Percentiles rank a stretch among this genome's conserved stretches.
Conservation (phyloP, 768 basidiomycete species). For the Pholiota conissans region DNA sequence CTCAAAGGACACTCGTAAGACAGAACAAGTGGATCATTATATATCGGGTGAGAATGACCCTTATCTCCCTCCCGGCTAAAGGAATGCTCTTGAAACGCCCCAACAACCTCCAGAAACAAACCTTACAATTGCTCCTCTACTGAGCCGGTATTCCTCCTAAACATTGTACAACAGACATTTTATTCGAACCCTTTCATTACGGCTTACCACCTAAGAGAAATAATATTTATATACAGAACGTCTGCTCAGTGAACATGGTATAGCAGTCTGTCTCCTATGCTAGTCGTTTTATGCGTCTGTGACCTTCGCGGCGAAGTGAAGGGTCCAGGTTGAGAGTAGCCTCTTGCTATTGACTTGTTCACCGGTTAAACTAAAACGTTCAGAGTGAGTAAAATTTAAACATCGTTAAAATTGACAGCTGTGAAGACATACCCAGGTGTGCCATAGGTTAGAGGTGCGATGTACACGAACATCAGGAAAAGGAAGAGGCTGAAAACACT, state of each 20-base stretch:
- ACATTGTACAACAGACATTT: no score
- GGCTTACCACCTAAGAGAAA: neutral
- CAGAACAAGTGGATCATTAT: no score
- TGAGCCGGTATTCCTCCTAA: no score
- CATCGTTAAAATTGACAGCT: neutral
- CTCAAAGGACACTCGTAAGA: no score
- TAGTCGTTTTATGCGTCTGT: conserved; percentile 34
- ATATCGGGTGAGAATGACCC: no score
- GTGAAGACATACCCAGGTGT: conserved; percentile 74
- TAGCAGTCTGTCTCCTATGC: neutral
- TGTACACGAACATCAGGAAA: conserved; percentile 68
- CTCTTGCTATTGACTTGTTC: conserved; percentile 83
- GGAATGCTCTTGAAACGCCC: no score
- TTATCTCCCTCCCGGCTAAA: no score
- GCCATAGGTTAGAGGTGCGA: conserved; percentile 93
- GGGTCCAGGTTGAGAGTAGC: conserved; percentile 86
- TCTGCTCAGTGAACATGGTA: neutral
- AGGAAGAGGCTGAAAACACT: conserved; percentile 57
- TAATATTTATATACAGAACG: conserved; percentile 6
- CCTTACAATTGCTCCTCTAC: no score
- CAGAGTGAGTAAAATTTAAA: conserved; percentile 16
- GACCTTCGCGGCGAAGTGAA: conserved; percentile 86
- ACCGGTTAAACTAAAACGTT: conserved; percentile 66
- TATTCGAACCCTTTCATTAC: neutral
- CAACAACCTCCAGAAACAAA: no score